Evolutionary conservation across 225 moss, liverwort and hornwort genomes (phyloP).

Genomic region (Asterella californica): DNA sequence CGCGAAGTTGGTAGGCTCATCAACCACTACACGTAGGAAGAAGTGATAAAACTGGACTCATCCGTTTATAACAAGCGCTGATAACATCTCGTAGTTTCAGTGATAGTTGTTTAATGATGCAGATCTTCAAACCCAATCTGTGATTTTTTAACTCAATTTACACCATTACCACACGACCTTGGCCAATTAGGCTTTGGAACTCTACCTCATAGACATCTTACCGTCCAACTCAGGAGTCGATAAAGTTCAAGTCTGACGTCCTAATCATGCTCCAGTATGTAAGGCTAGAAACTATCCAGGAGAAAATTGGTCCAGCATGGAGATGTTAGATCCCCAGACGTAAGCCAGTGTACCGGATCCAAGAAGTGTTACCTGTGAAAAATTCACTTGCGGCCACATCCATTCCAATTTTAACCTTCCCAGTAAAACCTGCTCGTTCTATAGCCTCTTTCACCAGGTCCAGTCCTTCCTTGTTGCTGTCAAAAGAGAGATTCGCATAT

Average conservation of each 20-base stretch:
- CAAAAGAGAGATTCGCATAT: constrained; percentile 8
- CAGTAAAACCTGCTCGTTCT: constrained; percentile 88
- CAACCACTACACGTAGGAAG: neutral
- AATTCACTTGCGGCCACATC: constrained; percentile 99
- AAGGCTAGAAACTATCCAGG: neutral
- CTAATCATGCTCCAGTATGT: too few relatives aligned
- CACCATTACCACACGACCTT: neutral
- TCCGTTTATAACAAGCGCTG: neutral
- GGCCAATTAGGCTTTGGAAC: too few relatives aligned
- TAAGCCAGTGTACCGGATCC: neutral
- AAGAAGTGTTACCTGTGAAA: constrained; percentile 41
- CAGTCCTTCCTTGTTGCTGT: constrained; percentile 90
- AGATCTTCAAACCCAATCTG: neutral
- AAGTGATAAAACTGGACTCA: neutral
- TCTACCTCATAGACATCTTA: too few relatives aligned
- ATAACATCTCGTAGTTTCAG: neutral
- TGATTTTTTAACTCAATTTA: neutral
- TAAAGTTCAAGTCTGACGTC: neutral
- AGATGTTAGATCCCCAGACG: neutral
- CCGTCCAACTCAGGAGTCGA: neutral
- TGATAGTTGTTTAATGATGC: neutral
- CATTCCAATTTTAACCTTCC: constrained; percentile 95
- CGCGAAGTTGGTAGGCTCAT: neutral
- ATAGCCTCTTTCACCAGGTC: constrained; percentile 94
- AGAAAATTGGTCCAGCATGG: neutral